A percentile compares a stretch with the other conserved stretches of the same genome.
Evolutionary conservation across 208 protist species (phyloP).

Genomic region (Phytomonas sp.): DNA sequence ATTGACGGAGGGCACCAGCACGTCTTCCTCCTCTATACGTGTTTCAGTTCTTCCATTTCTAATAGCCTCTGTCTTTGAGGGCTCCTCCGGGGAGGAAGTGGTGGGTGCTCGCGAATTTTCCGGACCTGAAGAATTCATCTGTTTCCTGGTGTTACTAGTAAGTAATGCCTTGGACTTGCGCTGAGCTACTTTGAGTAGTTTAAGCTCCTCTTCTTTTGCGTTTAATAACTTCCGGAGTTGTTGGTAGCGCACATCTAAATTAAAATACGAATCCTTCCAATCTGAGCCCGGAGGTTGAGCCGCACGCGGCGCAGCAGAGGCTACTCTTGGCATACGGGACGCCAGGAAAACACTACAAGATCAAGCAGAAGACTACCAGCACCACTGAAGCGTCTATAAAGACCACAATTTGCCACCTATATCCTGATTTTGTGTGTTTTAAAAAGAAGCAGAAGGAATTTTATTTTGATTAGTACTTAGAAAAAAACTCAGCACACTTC

Average conservation of each 20-base stretch:
- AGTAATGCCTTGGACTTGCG: constrained; percentile 24
- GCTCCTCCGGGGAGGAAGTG: background rate
- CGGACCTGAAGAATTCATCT: background rate
- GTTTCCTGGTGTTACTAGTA: background rate
- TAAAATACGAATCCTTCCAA: constrained; percentile 80
- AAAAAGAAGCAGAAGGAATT: background rate
- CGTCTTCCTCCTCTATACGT: constrained; percentile 18
- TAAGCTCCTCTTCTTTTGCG: constrained; percentile 69
- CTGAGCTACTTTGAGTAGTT: constrained; percentile 54
- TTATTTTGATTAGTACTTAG: background rate
- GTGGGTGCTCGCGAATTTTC: background rate
- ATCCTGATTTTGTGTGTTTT: constrained; percentile 9
- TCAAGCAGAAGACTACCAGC: background rate
- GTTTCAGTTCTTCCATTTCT: background rate
- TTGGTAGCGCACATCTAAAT: constrained; percentile 70
- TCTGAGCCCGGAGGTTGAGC: constrained; percentile 43
- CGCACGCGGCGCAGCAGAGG: constrained; percentile 1
- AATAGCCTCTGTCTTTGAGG: background rate
- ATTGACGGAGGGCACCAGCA: constrained; percentile 36
- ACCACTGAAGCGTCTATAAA: background rate
- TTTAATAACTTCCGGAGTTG: constrained; percentile 64
- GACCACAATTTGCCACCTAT: background rate
- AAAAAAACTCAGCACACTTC: background rate
- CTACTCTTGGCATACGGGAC: background rate
- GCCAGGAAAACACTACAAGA: background rate